Conservation (phyloP, 495 filamentous ascomycete genomes). For the Geopyxis carbonaria region DNA sequence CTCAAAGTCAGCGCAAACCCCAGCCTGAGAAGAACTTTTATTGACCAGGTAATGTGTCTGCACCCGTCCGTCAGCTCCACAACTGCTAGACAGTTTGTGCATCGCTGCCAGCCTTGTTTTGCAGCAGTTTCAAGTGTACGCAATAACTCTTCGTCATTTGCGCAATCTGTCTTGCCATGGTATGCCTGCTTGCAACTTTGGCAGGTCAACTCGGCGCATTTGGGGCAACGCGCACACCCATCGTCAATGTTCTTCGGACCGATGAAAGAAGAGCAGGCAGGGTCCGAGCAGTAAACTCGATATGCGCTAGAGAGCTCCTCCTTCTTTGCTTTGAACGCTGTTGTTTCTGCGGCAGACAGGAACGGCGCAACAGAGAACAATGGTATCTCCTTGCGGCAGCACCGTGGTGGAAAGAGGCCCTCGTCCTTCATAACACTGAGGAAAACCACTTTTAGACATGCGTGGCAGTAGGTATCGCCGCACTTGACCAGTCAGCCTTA, state of each 20-base stretch:
- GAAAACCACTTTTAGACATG: constrained; percentile 17
- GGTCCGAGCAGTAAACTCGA: constrained; percentile 30
- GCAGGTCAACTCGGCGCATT: constrained; percentile 17
- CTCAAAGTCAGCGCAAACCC: neutral
- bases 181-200: neutral
- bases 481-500: constrained; percentile 5
- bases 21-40: no score
- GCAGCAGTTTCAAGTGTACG: constrained; percentile 27
- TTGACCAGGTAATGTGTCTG: constrained; percentile 31
- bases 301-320: constrained; percentile 28
- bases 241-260: constrained; percentile 14
- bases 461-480: constrained; percentile 13
- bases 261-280: constrained; percentile 31
- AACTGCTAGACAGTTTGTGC: constrained; percentile 27
- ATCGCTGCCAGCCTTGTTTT: constrained; percentile 31
- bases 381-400: constrained; percentile 29
- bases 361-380: constrained; percentile 19
- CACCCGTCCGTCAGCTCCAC: constrained; percentile 31
- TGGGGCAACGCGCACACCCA: constrained; percentile 24
- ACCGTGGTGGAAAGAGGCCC: constrained; percentile 30
- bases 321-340: constrained; percentile 25
- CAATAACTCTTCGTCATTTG: constrained; percentile 27
- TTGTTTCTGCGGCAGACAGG: constrained; percentile 18
- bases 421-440: constrained; percentile 14
- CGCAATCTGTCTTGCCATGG: constrained; percentile 26